Base-by-base conservation (phyloP, 1,284 basidiomycete genomes). In the Stygiomarasmius scandens region DNA sequence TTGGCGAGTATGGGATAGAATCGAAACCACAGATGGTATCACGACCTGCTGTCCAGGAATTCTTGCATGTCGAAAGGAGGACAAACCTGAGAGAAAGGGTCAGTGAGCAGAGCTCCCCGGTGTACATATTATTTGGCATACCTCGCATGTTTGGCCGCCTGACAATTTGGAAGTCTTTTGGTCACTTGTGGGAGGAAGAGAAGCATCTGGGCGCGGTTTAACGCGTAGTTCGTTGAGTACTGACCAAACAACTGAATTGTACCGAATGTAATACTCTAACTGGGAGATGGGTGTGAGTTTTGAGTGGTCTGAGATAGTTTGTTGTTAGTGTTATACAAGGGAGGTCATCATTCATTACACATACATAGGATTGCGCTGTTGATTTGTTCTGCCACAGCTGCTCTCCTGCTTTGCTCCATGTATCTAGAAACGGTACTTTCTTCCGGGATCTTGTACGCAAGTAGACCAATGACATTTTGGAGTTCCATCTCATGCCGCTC, bases 371-470 rank as follows among this genome's bases (percentile, higher is more conserved):
- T 92, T 10, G 94, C 94, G 49, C 84, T 83, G 63, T 95, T 91
- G 54, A 96, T 87, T 72, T 95, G 91, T 58, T 92, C 89, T 1
- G 93, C 93, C 4, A 96, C 81, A 5, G 84, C 84, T 63, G 90
- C 87, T 54, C 93, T 81, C 58, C 92, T 76, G 57, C 83, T 83
- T 68, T 88, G 85, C 52, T 81, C 80, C 58, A 96, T 71, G 69
- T 95, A 95, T 51, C 78, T 81, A 14, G 83, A 76, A 62, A 92
- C 77, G 46, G 78, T 82, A 60, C 89, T 90, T 49, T 77, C 77
- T 68, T 93, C 90, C 0, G 93, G 89, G 2, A 85, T 78, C 23
- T 76, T 78, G 68, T 95, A 95, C 3, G 88, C 91, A 38, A 96
- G 76, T 27, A 96, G 71, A 0, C 87, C 89, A 16, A 83, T 81